A percentile compares a stretch with the other conserved stretches of the same genome.
Evolutionary conservation across 2,329 filamentous ascomycete genomes (phyloP).

Genomic region (Neofusicoccum sp.): DNA sequence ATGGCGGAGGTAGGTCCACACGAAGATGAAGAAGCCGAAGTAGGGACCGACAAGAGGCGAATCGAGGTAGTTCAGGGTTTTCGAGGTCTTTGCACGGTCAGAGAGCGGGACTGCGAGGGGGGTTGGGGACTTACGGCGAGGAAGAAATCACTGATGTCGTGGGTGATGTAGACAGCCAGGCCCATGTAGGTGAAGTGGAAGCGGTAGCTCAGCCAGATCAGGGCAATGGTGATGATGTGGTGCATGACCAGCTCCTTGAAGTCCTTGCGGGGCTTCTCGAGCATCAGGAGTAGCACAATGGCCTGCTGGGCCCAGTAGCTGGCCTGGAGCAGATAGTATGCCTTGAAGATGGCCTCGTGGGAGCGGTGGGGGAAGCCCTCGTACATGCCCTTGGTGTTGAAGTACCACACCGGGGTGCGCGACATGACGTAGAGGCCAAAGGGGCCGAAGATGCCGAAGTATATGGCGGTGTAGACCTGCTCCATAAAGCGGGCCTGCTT

Average conservation of each 20-base stretch:
- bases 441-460: slow-evolving; percentile 82
- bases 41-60: slow-evolving; percentile 77
- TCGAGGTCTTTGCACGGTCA: slow-evolving; percentile 69
- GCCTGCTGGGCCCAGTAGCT: slow-evolving; percentile 96
- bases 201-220: slow-evolving; percentile 86
- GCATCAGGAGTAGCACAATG: slow-evolving; percentile 79
- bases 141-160: slow-evolving; percentile 95
- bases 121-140: slow-evolving; percentile 68
- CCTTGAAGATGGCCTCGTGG: slow-evolving; percentile 82
- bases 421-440: slow-evolving; percentile 90
- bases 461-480: slow-evolving; percentile 90
- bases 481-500: slow-evolving; percentile 96
- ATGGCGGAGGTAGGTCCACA: slow-evolving; percentile 91
- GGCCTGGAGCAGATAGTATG: slow-evolving; percentile 93
- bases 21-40: slow-evolving; percentile 77
- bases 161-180: slow-evolving; percentile 88
- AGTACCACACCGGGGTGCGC: slow-evolving; percentile 91
- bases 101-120: slow-evolving; percentile 2
- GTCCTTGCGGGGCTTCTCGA: slow-evolving; percentile 94
- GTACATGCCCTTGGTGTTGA: slow-evolving; percentile 90
- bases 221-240: slow-evolving; percentile 82
- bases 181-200: slow-evolving; percentile 98
- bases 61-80: slow-evolving; percentile 89
- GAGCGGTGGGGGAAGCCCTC: slow-evolving; percentile 82
- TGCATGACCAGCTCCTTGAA: slow-evolving; percentile 92